phyloP scores from a whole-genome alignment of 768 basidiomycete genomes.

The Kwoniella newhampshirensis region DNA sequence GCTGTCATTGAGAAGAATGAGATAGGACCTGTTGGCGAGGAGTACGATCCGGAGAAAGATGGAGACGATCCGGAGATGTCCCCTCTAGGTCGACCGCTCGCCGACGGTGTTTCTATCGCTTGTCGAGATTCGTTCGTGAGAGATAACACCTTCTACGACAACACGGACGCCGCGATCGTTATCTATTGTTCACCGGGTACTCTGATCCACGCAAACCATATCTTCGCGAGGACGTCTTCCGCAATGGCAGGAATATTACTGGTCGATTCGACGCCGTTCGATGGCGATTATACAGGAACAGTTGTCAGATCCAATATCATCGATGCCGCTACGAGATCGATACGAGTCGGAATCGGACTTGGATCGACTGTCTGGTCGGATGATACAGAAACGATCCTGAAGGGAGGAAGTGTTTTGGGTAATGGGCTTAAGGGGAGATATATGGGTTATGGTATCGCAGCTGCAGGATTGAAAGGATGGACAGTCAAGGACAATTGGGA shows the following conservation, averaged over 20 bases:
- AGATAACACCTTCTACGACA: conserved; percentile 54
- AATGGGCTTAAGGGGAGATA: conserved; percentile 54
- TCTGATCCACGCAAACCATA: conserved; percentile 52
- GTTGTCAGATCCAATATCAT: conserved; percentile 54
- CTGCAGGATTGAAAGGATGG: conserved; percentile 52
- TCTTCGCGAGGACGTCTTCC: conserved; percentile 48
- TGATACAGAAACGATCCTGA: conserved; percentile 51
- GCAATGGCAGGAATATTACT: conserved; percentile 56
- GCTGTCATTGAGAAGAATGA: conserved; percentile 51
- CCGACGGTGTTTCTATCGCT: conserved; percentile 55
- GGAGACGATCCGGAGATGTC: conserved; percentile 53
- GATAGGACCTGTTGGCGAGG: conserved; percentile 55
- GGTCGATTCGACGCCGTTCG: conserved; percentile 55
- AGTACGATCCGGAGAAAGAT: conserved; percentile 50
- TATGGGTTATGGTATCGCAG: conserved; percentile 56
- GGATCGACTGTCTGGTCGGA: conserved; percentile 56
- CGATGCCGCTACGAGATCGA: conserved; percentile 50
- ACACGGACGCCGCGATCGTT: conserved; percentile 54
- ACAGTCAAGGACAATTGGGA: conserved; percentile 54
- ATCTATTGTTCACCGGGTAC: conserved; percentile 56
- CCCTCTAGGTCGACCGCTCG: conserved; percentile 53
- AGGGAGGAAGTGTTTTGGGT: conserved; percentile 51
- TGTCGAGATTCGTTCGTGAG: conserved; percentile 53
- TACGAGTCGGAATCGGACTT: conserved; percentile 56
- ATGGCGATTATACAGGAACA: conserved; percentile 54